Conservation (phyloP, 768 basidiomycete species). For the Naematelia encephala region DNA sequence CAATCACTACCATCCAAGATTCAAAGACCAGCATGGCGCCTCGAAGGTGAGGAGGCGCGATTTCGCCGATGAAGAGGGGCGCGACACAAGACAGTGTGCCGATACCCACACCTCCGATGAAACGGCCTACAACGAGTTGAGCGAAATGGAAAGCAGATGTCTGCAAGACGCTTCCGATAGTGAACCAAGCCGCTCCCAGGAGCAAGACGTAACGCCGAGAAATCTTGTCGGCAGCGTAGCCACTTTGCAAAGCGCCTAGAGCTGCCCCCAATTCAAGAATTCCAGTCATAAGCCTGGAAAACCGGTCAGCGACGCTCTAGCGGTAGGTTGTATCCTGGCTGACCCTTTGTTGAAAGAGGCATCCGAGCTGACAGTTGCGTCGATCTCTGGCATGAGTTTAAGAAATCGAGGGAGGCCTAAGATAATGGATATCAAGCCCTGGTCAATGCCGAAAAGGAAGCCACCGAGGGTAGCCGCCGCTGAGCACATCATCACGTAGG, state of each 20-base stretch:
- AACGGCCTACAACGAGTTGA: conserved; percentile 8
- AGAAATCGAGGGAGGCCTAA: conserved; percentile 18
- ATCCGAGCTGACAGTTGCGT: neutral
- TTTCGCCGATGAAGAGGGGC: conserved; percentile 18
- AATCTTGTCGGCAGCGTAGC: conserved; percentile 14
- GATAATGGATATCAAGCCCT: conserved; percentile 18
- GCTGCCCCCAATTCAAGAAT: conserved; percentile 15
- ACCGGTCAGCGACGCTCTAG: neutral
- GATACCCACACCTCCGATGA: conserved; percentile 16
- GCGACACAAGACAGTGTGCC: conserved; percentile 10
- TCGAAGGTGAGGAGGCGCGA: conserved; percentile 16
- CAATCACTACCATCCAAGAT: conserved; percentile 11
- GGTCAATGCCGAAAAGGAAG: conserved; percentile 3
- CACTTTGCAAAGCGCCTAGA: conserved; percentile 9
- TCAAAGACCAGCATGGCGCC: conserved; percentile 13
- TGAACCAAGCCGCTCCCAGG: conserved; percentile 14
- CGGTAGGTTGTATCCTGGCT: too few relatives aligned
- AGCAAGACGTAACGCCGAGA: conserved; percentile 3
- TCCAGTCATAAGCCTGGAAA: conserved; percentile 16
- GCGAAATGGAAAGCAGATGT: neutral
- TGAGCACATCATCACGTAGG: neutral
- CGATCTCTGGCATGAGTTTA: conserved; percentile 10
- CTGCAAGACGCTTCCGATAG: conserved; percentile 10
- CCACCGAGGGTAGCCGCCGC: neutral
- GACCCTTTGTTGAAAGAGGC: conserved; percentile 18